Evolutionary conservation across 2,329 filamentous ascomycete species (phyloP), one percentile per base, ranked within the genome.

Genomic region (Xylaria sp.): DNA sequence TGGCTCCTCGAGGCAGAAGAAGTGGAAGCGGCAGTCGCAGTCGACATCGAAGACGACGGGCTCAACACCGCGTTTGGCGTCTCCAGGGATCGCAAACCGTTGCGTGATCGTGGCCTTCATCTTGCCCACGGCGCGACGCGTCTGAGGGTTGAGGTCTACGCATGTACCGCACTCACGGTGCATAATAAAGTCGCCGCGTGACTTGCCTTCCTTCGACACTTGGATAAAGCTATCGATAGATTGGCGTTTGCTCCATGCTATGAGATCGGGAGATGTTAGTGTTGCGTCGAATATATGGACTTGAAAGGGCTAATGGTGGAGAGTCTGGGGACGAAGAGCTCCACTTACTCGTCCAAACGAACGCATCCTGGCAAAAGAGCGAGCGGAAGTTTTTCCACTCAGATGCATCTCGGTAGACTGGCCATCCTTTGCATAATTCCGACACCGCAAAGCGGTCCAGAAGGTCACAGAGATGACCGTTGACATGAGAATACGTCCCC

Each of bases 101-200:
- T 86, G 84, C 3, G 84, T 86, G 77, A 86, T 86, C 63, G 84
- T 86, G 9, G 84, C 83, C 80, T 86, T 86, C 84, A 86, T 86
- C 79, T 86, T 86, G 71, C 84, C 84, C 28, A 86, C 78, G 62
- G 84, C 85, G 32, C 84, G 83, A 60, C 72, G 71, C n/a, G 72
- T 78, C 15, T 73, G 67, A 9, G 76, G 76, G 74, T 80, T 81
- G 48, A 85, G 78, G 71, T 86, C 84, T 51, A 84, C 82, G 10
- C 82, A 74, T 0, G 83, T 85, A 50, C 84, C 84, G 76, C 83
- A 85, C 73, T 85, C 84, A 67, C 86, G 85, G 75, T 88, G 86
- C 84, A 87, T 86, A 78, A 88, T 88, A 78, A 87, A 87, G 60
- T 82, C 85, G 20, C 86, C 85, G 10, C 80, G 79, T 28, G 82